These are phyloP conservation scores for Rhamnella rubrinervis DNA, from an alignment of 331 rosid genomes.

Conservation along the genomic window DNA sequence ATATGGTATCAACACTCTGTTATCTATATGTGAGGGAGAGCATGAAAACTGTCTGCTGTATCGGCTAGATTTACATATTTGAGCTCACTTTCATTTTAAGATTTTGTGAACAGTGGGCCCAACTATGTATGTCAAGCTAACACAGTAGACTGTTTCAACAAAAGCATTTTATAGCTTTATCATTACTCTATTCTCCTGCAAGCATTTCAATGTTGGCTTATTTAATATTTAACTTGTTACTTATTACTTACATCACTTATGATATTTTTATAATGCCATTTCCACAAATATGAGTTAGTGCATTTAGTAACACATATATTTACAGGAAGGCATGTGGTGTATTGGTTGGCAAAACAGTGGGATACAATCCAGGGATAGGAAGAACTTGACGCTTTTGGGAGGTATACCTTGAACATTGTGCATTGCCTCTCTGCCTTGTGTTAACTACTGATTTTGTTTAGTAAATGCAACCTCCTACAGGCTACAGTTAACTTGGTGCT, in stretches of 20 bases:
- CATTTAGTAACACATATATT: conserved; percentile 24
- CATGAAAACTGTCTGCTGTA: too few species aligned
- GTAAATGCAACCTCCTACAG: not conserved
- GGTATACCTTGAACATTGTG: conserved; percentile 47
- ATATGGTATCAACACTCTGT: too few species aligned
- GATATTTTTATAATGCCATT: not conserved
- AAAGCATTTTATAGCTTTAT: too few species aligned
- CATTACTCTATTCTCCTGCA: too few species aligned
- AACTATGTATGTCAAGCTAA: too few species aligned
- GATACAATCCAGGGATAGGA: conserved; percentile 73
- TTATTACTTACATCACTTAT: not conserved
- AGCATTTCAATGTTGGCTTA: not conserved
- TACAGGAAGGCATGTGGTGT: conserved; percentile 87
- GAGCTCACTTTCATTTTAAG: too few species aligned
- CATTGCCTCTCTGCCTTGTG: too few species aligned
- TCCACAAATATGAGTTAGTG: not conserved
- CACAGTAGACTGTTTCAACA: too few species aligned
- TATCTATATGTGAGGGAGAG: too few species aligned
- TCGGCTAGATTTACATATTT: too few species aligned
- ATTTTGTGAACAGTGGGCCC: too few species aligned
- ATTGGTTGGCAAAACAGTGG: conserved; percentile 99
- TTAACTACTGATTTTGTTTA: not conserved
- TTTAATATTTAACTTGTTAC: not conserved
- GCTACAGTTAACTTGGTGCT: too few species aligned
- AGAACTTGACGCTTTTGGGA: conserved; percentile 90